Evolutionary conservation across 495 filamentous ascomycete species (phyloP), one percentile per base, ranked within the genome.

Genomic region (Rhizodiscina lignyota): DNA sequence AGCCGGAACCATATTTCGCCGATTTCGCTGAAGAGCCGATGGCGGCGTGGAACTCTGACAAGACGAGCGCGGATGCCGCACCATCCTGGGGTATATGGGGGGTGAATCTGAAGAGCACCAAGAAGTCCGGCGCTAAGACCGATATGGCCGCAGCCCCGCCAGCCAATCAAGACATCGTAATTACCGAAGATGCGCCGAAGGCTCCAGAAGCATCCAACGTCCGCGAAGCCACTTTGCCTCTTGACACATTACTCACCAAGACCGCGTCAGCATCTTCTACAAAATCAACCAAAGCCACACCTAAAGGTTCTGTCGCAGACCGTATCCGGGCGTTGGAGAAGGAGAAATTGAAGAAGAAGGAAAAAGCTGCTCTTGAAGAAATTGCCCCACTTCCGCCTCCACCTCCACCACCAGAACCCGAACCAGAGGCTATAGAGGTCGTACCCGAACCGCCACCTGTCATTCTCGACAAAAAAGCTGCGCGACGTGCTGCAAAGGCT

Each of bases 261-360:
- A n/a, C n/a, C n/a, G n/a, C n/a, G n/a, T n/a, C n/a, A n/a, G n/a
- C n/a, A n/a, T n/a, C n/a, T n/a, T n/a, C n/a, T n/a, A n/a, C n/a
- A n/a, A n/a, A n/a, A n/a, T n/a, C n/a, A n/a, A n/a, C n/a, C n/a
- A n/a, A n/a, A n/a, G n/a, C n/a, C n/a, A n/a, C n/a, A n/a, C n/a
- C n/a, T n/a, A n/a, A n/a, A n/a, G n/a, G n/a, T n/a, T 64, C 64
- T 5, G 54, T 68, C 15, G 56, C 58, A 15, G 63, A 68, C 33
- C 57, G 57, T 34, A 59, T 68, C 44, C 63, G 60, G 43, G 54
- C 53, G 18, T 50, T 70, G 24, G 60, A 67, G 38, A 53, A 55
- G 37, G 44, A 48, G 23, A 63, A 27, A 27, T 8, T 8, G 24
- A 27, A 58, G 38, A 38, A 49, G 6, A 57, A 58, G 34, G 52